Percentiles rank a stretch among this genome's conserved stretches.
Evolutionary conservation across 2,329 filamentous ascomycete genomes (phyloP).

Genomic region (Colletotrichum camelliae): DNA sequence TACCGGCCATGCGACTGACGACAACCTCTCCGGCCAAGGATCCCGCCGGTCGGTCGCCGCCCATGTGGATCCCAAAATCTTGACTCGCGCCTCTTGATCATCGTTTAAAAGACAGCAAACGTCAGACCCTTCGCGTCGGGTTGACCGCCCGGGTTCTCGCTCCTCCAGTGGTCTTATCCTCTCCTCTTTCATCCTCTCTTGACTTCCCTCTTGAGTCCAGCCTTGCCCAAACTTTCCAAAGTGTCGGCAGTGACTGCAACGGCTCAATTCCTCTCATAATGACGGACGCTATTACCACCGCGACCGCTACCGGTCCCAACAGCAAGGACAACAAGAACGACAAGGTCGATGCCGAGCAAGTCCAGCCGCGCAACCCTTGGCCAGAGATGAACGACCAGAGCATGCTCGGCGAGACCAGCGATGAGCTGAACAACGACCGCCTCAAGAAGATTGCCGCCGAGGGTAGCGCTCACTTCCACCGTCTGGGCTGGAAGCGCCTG

Average conservation of each 20-base stretch:
- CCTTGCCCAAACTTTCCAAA: not conserved
- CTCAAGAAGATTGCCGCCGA: conserved; percentile 52
- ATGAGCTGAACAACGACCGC: conserved; percentile 40
- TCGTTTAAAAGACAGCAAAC: conserved; percentile 5
- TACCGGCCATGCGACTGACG: conserved; percentile 7
- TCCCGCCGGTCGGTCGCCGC: not conserved
- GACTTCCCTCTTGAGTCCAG: not conserved
- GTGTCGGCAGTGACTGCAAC: not conserved
- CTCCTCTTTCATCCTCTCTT: not conserved
- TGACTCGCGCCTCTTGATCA: conserved; percentile 7
- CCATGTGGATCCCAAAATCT: conserved; percentile 9
- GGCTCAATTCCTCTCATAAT: not conserved
- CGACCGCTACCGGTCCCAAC: not conserved
- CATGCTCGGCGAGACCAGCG: conserved; percentile 23
- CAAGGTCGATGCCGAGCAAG: conserved; percentile 8
- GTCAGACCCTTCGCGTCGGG: not conserved
- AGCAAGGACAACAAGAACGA: conserved; percentile 12
- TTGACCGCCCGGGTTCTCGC: not conserved
- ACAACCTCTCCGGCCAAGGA: conserved; percentile 9
- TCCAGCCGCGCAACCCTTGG: conserved; percentile 10
- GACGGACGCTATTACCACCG: conserved; percentile 12
- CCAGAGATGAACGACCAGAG: conserved; percentile 8
- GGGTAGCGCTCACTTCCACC: conserved; percentile 54
- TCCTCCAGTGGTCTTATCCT: not conserved
- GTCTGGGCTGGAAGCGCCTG: conserved; percentile 63